Evolutionary conservation across 1,284 basidiomycete genomes (phyloP), one percentile per base, ranked within the genome.

Genomic region (Sanghuangporus weigelae): DNA sequence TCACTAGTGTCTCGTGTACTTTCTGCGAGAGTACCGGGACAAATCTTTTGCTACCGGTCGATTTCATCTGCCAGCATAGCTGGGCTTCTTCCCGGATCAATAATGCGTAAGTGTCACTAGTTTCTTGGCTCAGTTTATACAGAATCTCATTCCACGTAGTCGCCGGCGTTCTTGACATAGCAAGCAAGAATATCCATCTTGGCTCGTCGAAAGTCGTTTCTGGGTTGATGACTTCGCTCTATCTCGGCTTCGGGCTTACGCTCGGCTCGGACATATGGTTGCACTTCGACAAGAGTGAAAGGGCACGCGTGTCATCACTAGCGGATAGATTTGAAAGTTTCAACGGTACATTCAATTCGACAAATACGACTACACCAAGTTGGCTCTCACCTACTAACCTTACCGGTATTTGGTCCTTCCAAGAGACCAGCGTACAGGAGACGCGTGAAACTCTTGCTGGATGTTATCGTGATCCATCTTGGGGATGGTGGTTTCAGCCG

Each of bases 401-500:
- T 8, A 62, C 61, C 10, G 62, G 65, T 10, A 44, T 44, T 14
- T 63, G 56, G 55, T 26, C 72, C 10, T 80, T 79, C 68, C 74
- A 73, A 26, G 56, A 63, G 38, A 73, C 70, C 2, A 12, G 38
- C 16, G n/a, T 44, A 12, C 21, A 21, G 21, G 38, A 23, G 14
- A 38, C 44, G 14, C 12, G 12, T 12, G 55, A 60, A 35, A n/a
- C 48, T 31, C n/a, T 71, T 58, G 63, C 64, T 4, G 89, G 89
- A 44, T 95, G 93, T 73, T 87, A 84, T 68, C 84, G 93, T 10
- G 84, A 86, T 7, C 71, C 79, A 11, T 71, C 71, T 14, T 84
- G 84, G 74, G 78, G 86, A 38, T 95, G 93, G 93, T 95, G 84
- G 73, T 81, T 90, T 21, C 89, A 89, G 70, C 83, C 84, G 5